Base-by-base conservation (phyloP, 2,329 filamentous ascomycete species). In the Beauveria varroae region DNA sequence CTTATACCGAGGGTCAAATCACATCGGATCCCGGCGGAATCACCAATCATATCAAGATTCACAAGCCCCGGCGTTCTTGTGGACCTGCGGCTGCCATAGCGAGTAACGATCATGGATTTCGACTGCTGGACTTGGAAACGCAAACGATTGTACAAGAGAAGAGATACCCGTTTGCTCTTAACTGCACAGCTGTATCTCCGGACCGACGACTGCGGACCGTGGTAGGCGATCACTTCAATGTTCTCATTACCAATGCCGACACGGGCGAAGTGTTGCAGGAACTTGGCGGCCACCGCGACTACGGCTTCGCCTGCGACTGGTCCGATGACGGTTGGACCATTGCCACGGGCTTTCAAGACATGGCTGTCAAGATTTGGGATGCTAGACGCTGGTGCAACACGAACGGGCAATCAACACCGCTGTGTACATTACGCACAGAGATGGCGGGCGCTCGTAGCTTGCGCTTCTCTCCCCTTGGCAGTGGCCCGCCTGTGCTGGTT, bases 291-390 rank as follows among this genome's bases (percentile, higher is more conserved):
- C 88, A 91, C 68, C 78, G 78, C 16, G 89, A 92, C 68, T 89
- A 81, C 66, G 88, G 86, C 2, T 93, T 93, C 68, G 85, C 89
- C 1, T 91, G 88, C 68, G 89, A 88, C 65, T 93, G 90, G 90
- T 87, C 89, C 20, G 85, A 88, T 58, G 87, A 93, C 69, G 89
- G 89, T 37, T 86, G 86, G 75, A 87, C 86, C 14, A 81, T 93
- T 22, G 90, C 90, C 14, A 93, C 90, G 0, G 89, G 86, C 24
- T 88, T 87, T 64, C 89, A 93, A 72, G 90, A 93, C 71, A 87
- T 82, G 70, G 81, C 80, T 30, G 80, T 93, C 65, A 85, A 86
- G 65, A 84, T 93, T 54, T 93, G 88, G 86, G 90, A 93, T 70
- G 87, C 89, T 8, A 82, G 90, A 9, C 85, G 82, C 59, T 90